A percentile compares a stretch with the other conserved stretches of the same genome.
Conservation (phyloP, 2,329 filamentous ascomycete genomes). For the Phialophora tarda region DNA sequence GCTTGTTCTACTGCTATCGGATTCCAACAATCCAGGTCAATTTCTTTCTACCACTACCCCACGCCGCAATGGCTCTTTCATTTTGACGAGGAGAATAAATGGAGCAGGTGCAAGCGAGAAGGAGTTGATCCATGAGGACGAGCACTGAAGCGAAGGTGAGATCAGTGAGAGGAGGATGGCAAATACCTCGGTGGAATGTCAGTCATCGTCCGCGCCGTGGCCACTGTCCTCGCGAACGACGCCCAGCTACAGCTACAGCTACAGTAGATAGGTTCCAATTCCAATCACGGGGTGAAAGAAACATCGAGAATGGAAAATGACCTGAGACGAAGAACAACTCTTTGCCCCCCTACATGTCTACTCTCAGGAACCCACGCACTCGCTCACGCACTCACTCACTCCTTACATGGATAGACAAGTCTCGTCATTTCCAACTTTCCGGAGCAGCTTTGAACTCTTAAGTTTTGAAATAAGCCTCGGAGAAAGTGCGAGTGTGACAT, state of each 20-base stretch:
- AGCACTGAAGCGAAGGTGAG: background rate
- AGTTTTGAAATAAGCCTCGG: too few species aligned
- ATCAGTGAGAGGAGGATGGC: background rate
- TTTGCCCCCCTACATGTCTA: too few species aligned
- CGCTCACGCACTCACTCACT: too few species aligned
- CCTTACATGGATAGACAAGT: too few species aligned
- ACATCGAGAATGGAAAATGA: background rate
- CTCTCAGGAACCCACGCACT: too few species aligned
- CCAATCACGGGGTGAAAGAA: background rate
- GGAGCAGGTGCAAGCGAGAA: background rate
- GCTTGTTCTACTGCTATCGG: background rate
- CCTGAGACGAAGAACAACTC: background rate
- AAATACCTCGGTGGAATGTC: background rate
- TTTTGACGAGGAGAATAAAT: background rate
- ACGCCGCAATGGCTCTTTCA: background rate
- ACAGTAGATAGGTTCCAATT: background rate
- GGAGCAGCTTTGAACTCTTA: too few species aligned
- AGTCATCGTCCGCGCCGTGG: background rate
- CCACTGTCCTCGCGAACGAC: background rate
- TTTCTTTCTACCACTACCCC: background rate
- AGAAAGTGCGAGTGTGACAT: too few species aligned
- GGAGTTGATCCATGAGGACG: background rate
- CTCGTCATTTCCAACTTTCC: too few species aligned
- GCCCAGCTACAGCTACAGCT: background rate
- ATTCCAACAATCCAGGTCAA: background rate